Evolutionary conservation across 345 rosid species (phyloP).

Genomic region (Trapa bicornis): DNA sequence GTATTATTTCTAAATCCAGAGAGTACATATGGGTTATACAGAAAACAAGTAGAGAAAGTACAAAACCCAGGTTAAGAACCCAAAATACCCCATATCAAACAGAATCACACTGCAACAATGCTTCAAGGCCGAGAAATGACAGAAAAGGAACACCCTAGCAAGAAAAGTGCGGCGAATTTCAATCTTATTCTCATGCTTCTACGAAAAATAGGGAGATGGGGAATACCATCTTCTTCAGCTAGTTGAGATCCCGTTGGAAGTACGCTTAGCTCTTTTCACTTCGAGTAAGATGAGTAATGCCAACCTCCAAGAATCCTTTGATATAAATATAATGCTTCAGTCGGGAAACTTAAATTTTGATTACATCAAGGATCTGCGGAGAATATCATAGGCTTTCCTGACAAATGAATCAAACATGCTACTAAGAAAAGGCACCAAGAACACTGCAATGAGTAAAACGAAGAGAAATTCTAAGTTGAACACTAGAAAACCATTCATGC

Average conservation of each 20-base stretch:
- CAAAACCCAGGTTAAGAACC: too few relatives aligned
- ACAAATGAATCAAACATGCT: not conserved
- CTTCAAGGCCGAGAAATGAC: too few relatives aligned
- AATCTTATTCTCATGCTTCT: not conserved
- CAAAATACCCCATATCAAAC: too few relatives aligned
- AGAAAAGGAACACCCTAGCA: too few relatives aligned
- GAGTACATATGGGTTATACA: too few relatives aligned
- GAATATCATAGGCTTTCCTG: not conserved
- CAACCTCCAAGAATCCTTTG: not conserved
- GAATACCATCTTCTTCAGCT: slow-evolving; percentile 1
- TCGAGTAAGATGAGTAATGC: not conserved
- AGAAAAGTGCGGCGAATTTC: not conserved
- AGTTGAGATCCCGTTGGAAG: not conserved
- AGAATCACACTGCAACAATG: too few relatives aligned
- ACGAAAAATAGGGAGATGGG: not conserved
- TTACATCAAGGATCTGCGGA: not conserved
- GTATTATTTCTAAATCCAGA: too few relatives aligned
- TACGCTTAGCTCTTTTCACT: not conserved
- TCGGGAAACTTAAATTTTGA: not conserved
- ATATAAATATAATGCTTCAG: not conserved
- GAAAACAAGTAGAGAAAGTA: too few relatives aligned
- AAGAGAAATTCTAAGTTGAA: not conserved
- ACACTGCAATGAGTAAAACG: not conserved
- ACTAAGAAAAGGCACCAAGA: too few relatives aligned
- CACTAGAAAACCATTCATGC: not conserved